Base-by-base conservation (phyloP, 75 land plant genomes). In the Adiantum capillusveneris region DNA sequence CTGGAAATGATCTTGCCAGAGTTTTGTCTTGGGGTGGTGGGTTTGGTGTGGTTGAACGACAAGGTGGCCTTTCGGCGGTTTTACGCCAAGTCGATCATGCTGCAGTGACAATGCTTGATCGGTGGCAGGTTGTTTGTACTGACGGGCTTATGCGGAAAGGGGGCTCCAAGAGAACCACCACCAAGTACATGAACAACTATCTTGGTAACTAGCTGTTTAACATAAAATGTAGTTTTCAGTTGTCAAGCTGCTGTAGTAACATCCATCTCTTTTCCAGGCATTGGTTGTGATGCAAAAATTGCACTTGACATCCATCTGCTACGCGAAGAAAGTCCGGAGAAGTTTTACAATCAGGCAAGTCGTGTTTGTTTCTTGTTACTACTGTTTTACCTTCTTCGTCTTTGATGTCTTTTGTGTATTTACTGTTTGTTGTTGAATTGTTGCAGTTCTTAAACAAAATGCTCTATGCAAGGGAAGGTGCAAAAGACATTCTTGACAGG, bases 281-380 rank as follows among this genome's bases (percentile, higher is more conserved):
- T 87, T 72, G 92, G 92, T 53, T 87, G 92, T 61, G 92, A 87
- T 76, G 92, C 92, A 65, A 87, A 87, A 72, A 87, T 87, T 56
- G 92, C 87, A 25, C 72, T 75, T 59, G 92, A 87, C 30, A 81
- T 87, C 52, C 87, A 87, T 54, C 55, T 59, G 37, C 70, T 60
- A 18, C 67, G 92, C 30, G 82, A 84, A 61, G 84, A 79, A 62
- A 81, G 76, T 20, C 92, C 92, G 41, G 75, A 79, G 16, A 81
- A 76, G 54, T 87, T 87, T 37, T 63, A 68, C 39, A 87, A 77
- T 61, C 92, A 81, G 79, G 87, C 84, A 65, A 28, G 11, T 54
- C 19, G 11, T 63, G 16, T 34, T 12, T 21, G 22, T 60, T 19
- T 60, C 29, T 12, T 28, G 6, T 42, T 19, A 2, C 6, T 21